A percentile compares a stretch with the other conserved stretches of the same genome.
phyloP scores from a whole-genome alignment of 441 rosid species.

The Breynia disticha region DNA sequence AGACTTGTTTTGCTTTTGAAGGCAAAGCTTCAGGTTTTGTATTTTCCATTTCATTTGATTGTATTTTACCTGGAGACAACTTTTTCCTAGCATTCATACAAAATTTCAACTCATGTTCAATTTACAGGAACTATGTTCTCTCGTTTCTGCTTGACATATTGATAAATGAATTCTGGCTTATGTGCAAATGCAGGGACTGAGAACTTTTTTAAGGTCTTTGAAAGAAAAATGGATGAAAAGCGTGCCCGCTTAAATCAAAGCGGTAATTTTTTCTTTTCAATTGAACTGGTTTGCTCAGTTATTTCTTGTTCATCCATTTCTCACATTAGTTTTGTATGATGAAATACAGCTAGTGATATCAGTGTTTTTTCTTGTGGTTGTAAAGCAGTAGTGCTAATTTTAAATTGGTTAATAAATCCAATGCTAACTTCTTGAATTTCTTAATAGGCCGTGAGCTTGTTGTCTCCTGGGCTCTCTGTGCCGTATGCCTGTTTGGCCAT shows the following conservation, averaged over 20 bases:
- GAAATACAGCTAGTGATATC: conserved; percentile 1
- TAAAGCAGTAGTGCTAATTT: background rate
- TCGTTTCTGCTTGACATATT: conserved; percentile 4
- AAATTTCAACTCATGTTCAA: background rate
- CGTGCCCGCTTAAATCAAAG: conserved; percentile 68
- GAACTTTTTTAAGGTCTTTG: conserved; percentile 67
- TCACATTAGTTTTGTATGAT: background rate
- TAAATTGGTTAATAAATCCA: conserved; percentile 11
- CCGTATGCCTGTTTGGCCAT: conserved; percentile 95
- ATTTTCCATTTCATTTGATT: too few relatives aligned
- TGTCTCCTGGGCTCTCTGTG: conserved; percentile 95
- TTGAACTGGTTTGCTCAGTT: background rate
- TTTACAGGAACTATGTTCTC: background rate
- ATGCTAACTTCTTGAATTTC: conserved; percentile 13
- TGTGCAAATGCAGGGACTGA: conserved; percentile 53
- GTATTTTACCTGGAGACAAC: too few relatives aligned
- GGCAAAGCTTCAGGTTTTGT: too few relatives aligned
- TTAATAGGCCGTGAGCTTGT: conserved; percentile 78
- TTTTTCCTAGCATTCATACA: too few relatives aligned
- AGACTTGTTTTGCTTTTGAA: too few relatives aligned
- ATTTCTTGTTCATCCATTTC: background rate
- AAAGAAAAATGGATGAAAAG: conserved; percentile 79
- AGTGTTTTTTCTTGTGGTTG: conserved; percentile 3
- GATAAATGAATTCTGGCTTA: conserved; percentile 17
- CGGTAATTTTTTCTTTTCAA: conserved; percentile 31